phyloP scores from a whole-genome alignment of 2,329 filamentous ascomycete genomes.

The Aureobasidium vineae region DNA sequence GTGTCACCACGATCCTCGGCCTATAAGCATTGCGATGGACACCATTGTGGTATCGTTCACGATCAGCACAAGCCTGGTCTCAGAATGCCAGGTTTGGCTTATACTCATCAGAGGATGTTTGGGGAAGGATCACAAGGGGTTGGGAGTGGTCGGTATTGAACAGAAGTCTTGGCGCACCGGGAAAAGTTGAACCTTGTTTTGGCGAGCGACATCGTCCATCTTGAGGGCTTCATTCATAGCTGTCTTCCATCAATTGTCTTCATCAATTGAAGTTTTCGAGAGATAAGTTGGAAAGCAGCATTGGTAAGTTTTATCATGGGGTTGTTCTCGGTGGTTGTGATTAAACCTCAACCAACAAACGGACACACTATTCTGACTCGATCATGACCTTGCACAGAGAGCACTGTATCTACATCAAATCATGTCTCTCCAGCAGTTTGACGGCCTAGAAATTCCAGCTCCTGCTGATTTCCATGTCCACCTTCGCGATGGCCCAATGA shows the following conservation, averaged over 20 bases:
- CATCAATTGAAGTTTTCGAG: neutral
- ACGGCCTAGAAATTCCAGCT: constrained; percentile 49
- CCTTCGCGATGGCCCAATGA: constrained; percentile 53
- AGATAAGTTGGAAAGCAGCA: neutral
- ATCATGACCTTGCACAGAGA: neutral
- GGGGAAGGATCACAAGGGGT: neutral
- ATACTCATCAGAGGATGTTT: neutral
- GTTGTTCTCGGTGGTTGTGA: neutral
- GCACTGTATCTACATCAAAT: neutral
- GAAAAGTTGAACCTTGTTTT: constrained; percentile 20
- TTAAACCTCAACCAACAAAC: neutral
- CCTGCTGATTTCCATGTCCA: constrained; percentile 54
- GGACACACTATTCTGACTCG: neutral
- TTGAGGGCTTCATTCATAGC: neutral
- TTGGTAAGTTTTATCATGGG: neutral
- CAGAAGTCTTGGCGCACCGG: constrained; percentile 3
- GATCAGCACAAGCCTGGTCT: neutral
- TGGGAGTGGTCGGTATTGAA: neutral
- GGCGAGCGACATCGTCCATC: neutral
- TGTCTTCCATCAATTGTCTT: neutral
- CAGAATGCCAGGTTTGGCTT: too few species aligned
- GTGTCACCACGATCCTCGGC: neutral
- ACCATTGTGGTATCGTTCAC: too few species aligned
- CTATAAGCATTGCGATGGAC: neutral
- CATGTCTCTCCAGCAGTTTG: constrained; percentile 44